phyloP scores from a whole-genome alignment of 1,139 yeast species.

The Hansenula lynferdii region DNA sequence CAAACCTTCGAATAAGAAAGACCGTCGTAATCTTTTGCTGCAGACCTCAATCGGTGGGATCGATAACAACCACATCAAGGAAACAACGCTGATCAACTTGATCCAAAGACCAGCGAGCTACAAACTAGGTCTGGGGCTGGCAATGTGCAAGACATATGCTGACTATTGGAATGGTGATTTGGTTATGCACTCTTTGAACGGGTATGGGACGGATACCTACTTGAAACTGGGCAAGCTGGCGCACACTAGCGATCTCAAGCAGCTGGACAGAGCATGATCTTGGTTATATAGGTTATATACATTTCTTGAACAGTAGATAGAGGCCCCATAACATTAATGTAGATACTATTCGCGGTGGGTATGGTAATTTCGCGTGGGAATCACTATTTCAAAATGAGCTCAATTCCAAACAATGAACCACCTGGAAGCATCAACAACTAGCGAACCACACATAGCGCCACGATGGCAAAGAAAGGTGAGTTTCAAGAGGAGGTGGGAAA shows the following conservation, averaged over 20 bases:
- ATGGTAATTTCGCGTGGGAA: too few species aligned
- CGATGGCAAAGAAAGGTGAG: background rate
- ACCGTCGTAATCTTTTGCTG: conserved; percentile 9
- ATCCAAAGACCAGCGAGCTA: conserved; percentile 69
- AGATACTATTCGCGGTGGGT: too few species aligned
- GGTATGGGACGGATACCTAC: conserved; percentile 88
- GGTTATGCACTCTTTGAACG: conserved; percentile 77
- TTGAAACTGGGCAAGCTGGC: conserved; percentile 77
- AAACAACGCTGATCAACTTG: conserved; percentile 45
- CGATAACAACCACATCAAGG: conserved; percentile 21
- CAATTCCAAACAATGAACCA: too few species aligned
- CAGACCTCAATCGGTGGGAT: conserved; percentile 24
- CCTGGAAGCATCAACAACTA: too few species aligned
- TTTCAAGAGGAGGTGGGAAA: too few species aligned
- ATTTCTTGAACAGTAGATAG: too few species aligned
- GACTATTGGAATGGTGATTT: conserved; percentile 95
- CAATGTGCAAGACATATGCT: conserved; percentile 87
- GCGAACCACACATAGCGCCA: too few species aligned
- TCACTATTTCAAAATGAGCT: too few species aligned
- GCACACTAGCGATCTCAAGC: conserved; percentile 55
- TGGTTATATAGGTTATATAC: too few species aligned
- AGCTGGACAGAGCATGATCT: conserved; percentile 66
- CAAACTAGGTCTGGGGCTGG: conserved; percentile 82
- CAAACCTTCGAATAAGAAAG: background rate
- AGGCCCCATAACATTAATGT: too few species aligned